Percentiles rank a stretch among this genome's conserved stretches.
Conservation (phyloP, 106 monocot genomes). For the Gastrodia elata region DNA sequence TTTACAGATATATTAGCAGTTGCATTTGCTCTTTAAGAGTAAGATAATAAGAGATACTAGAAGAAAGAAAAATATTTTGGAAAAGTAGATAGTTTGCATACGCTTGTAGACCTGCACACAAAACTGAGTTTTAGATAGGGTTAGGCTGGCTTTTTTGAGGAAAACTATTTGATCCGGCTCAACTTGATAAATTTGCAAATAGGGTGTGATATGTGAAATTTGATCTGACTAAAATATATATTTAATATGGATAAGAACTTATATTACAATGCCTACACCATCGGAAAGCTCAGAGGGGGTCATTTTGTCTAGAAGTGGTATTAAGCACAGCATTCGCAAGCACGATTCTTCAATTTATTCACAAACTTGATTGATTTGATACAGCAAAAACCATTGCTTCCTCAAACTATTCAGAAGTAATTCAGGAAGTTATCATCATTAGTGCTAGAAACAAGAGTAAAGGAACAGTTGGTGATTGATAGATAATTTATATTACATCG, state of each 20-base stretch:
- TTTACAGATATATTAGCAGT: not conserved
- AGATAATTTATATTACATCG: not conserved
- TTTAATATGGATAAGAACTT: no score
- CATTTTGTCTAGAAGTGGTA: not conserved
- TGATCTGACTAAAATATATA: no score
- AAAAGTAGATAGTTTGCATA: no score
- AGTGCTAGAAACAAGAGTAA: not conserved
- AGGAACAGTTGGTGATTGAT: not conserved
- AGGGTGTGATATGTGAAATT: no score
- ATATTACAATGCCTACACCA: no score
- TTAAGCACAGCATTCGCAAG: not conserved
- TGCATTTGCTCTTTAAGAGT: not conserved
- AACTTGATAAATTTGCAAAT: no score
- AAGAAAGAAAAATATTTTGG: not conserved
- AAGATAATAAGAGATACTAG: not conserved
- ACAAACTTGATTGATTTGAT: not conserved
- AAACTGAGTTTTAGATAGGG: no score
- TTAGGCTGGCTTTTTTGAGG: no score
- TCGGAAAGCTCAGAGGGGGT: not conserved
- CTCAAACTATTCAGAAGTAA: slow-evolving; percentile 2
- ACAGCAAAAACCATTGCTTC: not conserved
- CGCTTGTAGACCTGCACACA: no score
- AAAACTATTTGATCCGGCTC: no score
- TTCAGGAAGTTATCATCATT: not conserved
- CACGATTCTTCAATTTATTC: not conserved